Evolutionary conservation across 164 flowering plant genomes (phyloP), one percentile per base, ranked within the genome.

Genomic region (Berberis thunbergii): DNA sequence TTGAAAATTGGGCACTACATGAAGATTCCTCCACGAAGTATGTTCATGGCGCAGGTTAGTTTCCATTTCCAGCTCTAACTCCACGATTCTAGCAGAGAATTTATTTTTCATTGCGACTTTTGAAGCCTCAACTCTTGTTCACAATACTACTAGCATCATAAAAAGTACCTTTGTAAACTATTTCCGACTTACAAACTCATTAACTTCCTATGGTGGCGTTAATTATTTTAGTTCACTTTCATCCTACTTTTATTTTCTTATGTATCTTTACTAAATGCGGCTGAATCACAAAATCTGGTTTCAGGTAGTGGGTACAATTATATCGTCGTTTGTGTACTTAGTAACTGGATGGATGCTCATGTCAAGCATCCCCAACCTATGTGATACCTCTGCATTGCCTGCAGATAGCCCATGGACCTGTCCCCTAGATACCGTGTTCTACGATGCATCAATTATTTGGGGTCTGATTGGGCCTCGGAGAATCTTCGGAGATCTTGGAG

Each of bases 1-100:
- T 89, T 92, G 81, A 89, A 92, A 75, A 86, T 92, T n/a, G 96
- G 96, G 2, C 98, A 87, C 71, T 92, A 89, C 83, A 89, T 92
- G 98, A 92, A 92, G 72, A 87, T 92, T 39, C 98, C 98, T 64
- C 96, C 98, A 0, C 73, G 88, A 74, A 75, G 85, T 8, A 87
- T 92, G 95, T 92, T 87, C 80, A 86, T 85, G 89, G 93, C 91
- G 50, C 96, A 89, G 83, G 91, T 82, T 6, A 67, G 62, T 59
- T 48, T 65, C n/a, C 12, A 52, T 52, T 52, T 4, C 8, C n/a
- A 12, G n/a, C 10, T 54, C 26, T 3, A 54, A 2, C 6, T 11
- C 4, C 5, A 1, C 0, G 2, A 3, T n/a, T 12, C 6, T 54
- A 12, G 6, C 6, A n/a, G 3, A 54, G 38, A 13, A n/a, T 54